A percentile compares a stretch with the other conserved stretches of the same genome.
Conservation (phyloP, 2,329 filamentous ascomycete genomes). For the Ophiostoma ulmi region DNA sequence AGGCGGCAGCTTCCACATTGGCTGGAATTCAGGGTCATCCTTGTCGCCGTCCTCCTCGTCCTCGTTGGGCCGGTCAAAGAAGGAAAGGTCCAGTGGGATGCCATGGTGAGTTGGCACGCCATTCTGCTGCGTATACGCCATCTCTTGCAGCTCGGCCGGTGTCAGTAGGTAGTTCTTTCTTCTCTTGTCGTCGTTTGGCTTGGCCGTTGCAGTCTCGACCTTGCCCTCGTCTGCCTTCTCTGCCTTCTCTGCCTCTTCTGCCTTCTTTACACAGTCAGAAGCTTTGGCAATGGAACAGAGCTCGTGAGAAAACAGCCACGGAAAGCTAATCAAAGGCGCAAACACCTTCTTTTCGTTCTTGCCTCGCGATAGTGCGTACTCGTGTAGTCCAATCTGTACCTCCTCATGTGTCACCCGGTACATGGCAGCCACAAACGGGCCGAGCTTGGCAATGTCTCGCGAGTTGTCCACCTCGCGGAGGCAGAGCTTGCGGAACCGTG, state of each 20-base stretch:
- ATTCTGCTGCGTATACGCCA: conserved; percentile 31
- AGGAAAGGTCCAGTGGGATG: conserved; percentile 26
- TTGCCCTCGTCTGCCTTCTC: neutral
- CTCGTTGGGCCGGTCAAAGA: conserved; percentile 19
- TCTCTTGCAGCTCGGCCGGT: conserved; percentile 25
- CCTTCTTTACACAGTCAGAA: neutral
- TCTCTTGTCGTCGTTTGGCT: neutral
- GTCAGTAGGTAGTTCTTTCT: conserved; percentile 11
- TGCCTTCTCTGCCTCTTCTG: neutral
- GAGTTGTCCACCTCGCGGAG: conserved; percentile 56
- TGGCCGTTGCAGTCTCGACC: neutral
- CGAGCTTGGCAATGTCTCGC: conserved; percentile 53
- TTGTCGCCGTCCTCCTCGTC: conserved; percentile 18
- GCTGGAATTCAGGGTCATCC: conserved; percentile 21
- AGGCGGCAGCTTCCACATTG: conserved; percentile 26
- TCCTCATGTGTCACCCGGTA: conserved; percentile 77
- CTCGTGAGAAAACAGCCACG: conserved; percentile 78
- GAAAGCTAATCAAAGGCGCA: conserved; percentile 86
- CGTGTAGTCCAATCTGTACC: conserved; percentile 53
- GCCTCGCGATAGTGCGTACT: conserved; percentile 34
- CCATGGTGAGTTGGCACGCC: conserved; percentile 35
- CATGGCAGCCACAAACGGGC: conserved; percentile 76
- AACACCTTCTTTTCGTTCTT: conserved; percentile 36
- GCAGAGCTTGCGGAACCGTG: conserved; percentile 63
- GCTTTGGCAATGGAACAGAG: conserved; percentile 60